Evolutionary conservation across 164 flowering plant species (phyloP).

Genomic region (Akebia trifoliata): DNA sequence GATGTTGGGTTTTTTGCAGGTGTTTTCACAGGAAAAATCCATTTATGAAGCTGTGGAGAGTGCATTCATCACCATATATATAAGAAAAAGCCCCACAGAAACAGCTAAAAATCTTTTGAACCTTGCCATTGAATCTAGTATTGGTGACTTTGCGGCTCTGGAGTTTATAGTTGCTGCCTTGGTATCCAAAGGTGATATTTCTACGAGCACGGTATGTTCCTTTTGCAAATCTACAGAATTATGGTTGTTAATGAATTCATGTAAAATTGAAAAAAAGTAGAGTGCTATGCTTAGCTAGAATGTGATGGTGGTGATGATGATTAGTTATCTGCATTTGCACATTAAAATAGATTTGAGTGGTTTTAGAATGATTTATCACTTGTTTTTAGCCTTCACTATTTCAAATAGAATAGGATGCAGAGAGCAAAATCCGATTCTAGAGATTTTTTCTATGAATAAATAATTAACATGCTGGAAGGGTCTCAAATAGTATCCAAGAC

Average conservation of each 20-base stretch:
- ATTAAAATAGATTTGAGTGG: too few species aligned
- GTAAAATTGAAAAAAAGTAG: background rate
- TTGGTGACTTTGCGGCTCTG: conserved; percentile 92
- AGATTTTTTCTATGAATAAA: too few species aligned
- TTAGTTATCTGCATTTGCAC: too few species aligned
- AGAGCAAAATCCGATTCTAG: too few species aligned
- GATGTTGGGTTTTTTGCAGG: conserved; percentile 41
- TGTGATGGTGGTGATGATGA: background rate
- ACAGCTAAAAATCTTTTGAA: conserved; percentile 76
- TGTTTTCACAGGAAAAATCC: conserved; percentile 93
- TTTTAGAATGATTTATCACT: too few species aligned
- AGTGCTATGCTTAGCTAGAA: background rate
- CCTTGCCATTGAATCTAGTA: conserved; percentile 79
- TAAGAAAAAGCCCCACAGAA: conserved; percentile 59
- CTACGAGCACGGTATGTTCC: conserved; percentile 53
- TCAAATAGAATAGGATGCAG: too few species aligned
- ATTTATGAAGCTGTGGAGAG: conserved; percentile 92
- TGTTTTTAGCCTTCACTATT: too few species aligned
- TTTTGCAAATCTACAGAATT: background rate
- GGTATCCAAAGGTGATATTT: conserved; percentile 87
- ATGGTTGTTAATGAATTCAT: background rate
- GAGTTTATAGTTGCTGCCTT: conserved; percentile 63
- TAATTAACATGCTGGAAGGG: too few species aligned
- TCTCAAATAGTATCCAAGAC: too few species aligned
- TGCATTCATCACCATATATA: conserved; percentile 82